Conservation (phyloP, 1,284 basidiomycete species). For the Cryptococcus amylolentus region DNA sequence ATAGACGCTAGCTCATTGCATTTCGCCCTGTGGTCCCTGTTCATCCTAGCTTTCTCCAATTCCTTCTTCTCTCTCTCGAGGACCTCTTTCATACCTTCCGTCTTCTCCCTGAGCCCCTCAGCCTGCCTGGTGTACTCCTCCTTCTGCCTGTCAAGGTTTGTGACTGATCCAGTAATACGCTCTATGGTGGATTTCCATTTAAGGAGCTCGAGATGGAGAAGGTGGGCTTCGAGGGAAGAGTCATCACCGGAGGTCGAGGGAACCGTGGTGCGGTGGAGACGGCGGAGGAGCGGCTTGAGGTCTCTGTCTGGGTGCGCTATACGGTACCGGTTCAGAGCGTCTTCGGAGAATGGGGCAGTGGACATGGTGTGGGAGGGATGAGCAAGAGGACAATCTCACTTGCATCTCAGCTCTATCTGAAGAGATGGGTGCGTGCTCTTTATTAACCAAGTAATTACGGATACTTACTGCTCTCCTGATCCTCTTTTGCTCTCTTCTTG, state of each 20-base stretch:
- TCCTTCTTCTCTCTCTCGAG: constrained; percentile 35
- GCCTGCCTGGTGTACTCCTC: constrained; percentile 22
- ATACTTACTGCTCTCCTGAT: no score
- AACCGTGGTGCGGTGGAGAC: constrained; percentile 24
- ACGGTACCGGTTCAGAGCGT: constrained; percentile 41
- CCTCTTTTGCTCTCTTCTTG: no score
- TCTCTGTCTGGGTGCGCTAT: constrained; percentile 42
- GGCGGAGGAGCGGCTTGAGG: constrained; percentile 29
- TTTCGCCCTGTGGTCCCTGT: constrained; percentile 35
- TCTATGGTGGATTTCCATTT: constrained; percentile 37
- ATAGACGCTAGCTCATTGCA: constrained; percentile 41
- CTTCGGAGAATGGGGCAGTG: constrained; percentile 8
- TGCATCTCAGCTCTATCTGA: no score
- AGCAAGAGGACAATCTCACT: no score
- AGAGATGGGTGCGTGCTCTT: neutral
- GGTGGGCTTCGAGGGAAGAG: neutral
- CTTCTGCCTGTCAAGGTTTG: constrained; percentile 33
- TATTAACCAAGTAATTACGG: no score
- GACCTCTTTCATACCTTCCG: constrained; percentile 2
- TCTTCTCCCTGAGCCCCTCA: constrained; percentile 19
- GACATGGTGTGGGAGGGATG: neutral
- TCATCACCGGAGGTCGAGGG: constrained; percentile 1
- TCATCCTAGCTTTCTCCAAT: constrained; percentile 20
- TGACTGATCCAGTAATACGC: constrained; percentile 31
- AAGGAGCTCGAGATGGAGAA: constrained; percentile 20